A percentile compares a stretch with the other conserved stretches of the same genome.
phyloP scores from a whole-genome alignment of 2,329 filamentous ascomycete species.

The Talaromyces sp. region DNA sequence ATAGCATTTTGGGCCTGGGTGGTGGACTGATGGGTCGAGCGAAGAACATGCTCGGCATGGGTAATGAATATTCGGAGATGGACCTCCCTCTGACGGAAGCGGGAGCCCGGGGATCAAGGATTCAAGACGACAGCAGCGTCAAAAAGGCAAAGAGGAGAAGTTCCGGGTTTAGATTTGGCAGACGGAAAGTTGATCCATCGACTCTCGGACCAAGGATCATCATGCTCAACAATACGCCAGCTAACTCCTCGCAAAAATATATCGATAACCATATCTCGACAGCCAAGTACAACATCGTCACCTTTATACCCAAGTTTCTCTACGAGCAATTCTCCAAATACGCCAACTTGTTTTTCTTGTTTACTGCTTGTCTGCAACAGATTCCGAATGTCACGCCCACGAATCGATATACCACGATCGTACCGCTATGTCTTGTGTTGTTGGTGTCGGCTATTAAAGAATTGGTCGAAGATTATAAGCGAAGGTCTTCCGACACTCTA shows the following conservation, averaged over 20 bases:
- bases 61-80: constrained; percentile 90
- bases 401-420: constrained; percentile 94
- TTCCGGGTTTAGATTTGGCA: constrained; percentile 84
- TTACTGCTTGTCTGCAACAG: constrained; percentile 90
- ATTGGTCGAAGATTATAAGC: constrained; percentile 85
- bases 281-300: constrained; percentile 91
- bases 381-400: constrained; percentile 94
- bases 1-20: constrained; percentile 83
- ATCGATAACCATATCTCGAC: constrained; percentile 97
- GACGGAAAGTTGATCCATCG: constrained; percentile 81
- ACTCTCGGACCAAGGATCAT: constrained; percentile 90
- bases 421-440: constrained; percentile 84
- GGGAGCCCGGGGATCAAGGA: constrained; percentile 48
- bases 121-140: constrained; percentile 37
- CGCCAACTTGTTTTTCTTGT: constrained; percentile 98
- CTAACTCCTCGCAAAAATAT: constrained; percentile 85
- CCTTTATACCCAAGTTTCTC: constrained; percentile 94
- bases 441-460: constrained; percentile 96
- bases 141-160: constrained; percentile 54
- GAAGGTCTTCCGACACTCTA: constrained; percentile 80
- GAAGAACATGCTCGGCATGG: constrained; percentile 89
- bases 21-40: constrained; percentile 83
- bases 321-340: constrained; percentile 99
- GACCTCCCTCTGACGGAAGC: constrained; percentile 89
- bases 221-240: constrained; percentile 91